Conservation (phyloP, 2,329 filamentous ascomycete genomes). For the Achaetomium macrosporum region DNA sequence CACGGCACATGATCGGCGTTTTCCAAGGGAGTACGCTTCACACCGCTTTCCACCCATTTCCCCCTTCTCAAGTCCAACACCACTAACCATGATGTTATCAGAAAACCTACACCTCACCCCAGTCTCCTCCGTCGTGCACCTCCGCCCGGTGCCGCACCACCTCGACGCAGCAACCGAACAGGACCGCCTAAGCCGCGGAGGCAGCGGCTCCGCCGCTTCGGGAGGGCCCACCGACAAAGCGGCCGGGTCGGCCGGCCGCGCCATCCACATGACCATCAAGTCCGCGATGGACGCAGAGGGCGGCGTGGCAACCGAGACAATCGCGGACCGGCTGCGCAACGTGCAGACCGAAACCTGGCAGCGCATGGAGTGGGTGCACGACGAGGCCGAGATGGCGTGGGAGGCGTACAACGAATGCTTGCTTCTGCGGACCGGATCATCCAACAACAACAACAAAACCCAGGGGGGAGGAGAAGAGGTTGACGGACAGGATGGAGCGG, state of each 20-base stretch:
- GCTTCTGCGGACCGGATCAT: slow-evolving; percentile 40
- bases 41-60: not conserved
- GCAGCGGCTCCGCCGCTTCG: slow-evolving; percentile 30
- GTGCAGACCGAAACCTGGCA: slow-evolving; percentile 83
- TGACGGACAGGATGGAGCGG: slow-evolving; percentile 12
- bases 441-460: not conserved
- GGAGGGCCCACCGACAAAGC: slow-evolving; percentile 34
- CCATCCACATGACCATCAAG: slow-evolving; percentile 85
- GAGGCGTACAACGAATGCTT: slow-evolving; percentile 68
- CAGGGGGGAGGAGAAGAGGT: slow-evolving; percentile 16
- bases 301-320: slow-evolving; percentile 58
- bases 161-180: slow-evolving; percentile 78
- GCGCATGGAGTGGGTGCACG: slow-evolving; percentile 72
- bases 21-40: slow-evolving; percentile 68
- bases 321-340: slow-evolving; percentile 65
- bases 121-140: slow-evolving; percentile 74
- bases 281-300: slow-evolving; percentile 57
- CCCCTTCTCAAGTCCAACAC: slow-evolving; percentile 12
- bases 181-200: slow-evolving; percentile 44
- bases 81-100: slow-evolving; percentile 30
- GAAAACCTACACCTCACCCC: slow-evolving; percentile 83
- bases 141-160: slow-evolving; percentile 89
- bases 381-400: slow-evolving; percentile 72
- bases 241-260: slow-evolving; percentile 53
- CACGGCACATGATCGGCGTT: slow-evolving; percentile 88